These are phyloP conservation scores for Pichia sp. DNA, from an alignment of 1,139 yeast species.

Conservation along the genomic window DNA sequence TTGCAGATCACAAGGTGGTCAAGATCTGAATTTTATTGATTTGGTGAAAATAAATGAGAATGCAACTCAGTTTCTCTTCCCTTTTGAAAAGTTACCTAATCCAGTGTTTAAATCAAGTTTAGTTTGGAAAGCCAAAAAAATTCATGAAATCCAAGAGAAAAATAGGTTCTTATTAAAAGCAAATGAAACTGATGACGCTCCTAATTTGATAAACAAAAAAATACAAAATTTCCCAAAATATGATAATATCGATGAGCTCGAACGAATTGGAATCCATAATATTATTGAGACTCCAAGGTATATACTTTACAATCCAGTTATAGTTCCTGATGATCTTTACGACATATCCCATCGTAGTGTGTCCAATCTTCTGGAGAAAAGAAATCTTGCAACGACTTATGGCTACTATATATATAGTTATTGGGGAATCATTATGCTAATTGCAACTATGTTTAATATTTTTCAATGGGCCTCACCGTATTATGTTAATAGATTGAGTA, in stretches of 20 bases:
- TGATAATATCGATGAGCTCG: conserved; percentile 9
- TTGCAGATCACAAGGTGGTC: conserved; percentile 28
- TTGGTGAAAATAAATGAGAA: conserved; percentile 24
- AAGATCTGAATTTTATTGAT: conserved; percentile 23
- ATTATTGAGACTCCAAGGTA: conserved; percentile 9
- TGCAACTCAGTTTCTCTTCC: conserved; percentile 20
- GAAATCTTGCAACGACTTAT: conserved; percentile 25
- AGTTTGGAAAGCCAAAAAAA: conserved; percentile 11
- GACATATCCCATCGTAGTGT: conserved; percentile 25
- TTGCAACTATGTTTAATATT: conserved; percentile 23
- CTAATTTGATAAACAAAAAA: too few relatives aligned
- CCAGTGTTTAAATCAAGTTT: conserved; percentile 11
- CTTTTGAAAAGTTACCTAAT: conserved; percentile 10
- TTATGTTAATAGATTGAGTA: conserved; percentile 18
- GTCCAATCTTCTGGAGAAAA: conserved; percentile 22
- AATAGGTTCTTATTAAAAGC: background rate
- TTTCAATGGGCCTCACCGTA: conserved; percentile 29
- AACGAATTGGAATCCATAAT: conserved; percentile 9
- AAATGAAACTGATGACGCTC: too few relatives aligned
- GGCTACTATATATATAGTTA: conserved; percentile 27
- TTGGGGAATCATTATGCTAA: conserved; percentile 25
- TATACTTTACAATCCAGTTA: conserved; percentile 22
- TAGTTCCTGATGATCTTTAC: conserved; percentile 19
- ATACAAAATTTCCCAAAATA: conserved; percentile 4
- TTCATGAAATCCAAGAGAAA: conserved; percentile 4